A percentile compares a stretch with the other conserved stretches of the same genome.
These are phyloP conservation scores for Penicillium brevicompactum DNA, from an alignment of 2,329 filamentous ascomycete genomes.

Conservation along the genomic window DNA sequence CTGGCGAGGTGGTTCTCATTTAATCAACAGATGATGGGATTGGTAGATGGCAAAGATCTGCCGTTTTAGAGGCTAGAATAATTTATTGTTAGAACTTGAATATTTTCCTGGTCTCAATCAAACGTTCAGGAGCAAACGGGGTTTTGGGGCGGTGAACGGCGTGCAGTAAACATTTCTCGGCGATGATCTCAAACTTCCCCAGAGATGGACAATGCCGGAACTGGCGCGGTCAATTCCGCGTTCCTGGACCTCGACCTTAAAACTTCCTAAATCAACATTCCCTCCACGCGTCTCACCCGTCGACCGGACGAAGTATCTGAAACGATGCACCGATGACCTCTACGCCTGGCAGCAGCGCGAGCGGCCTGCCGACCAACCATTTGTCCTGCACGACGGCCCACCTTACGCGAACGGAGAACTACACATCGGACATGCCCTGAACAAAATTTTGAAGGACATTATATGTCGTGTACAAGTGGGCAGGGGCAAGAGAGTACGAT, in stretches of 20 bases:
- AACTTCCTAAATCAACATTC: constrained; percentile 73
- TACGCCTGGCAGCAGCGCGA: constrained; percentile 78
- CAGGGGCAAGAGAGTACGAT: constrained; percentile 74
- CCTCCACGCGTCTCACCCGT: constrained; percentile 52
- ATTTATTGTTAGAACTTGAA: neutral
- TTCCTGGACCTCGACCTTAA: constrained; percentile 73
- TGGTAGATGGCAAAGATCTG: neutral
- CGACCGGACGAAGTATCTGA: constrained; percentile 62
- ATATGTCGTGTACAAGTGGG: constrained; percentile 80
- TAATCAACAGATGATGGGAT: constrained; percentile 3
- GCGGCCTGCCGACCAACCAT: constrained; percentile 60
- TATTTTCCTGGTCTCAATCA: neutral
- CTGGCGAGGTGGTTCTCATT: constrained; percentile 1
- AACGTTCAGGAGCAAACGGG: no score
- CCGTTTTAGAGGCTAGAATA: neutral
- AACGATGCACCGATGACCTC: constrained; percentile 79
- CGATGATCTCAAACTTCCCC: neutral
- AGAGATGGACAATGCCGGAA: constrained; percentile 39
- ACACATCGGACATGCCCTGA: constrained; percentile 91
- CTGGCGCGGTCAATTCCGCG: constrained; percentile 39
- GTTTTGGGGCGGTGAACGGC: neutral
- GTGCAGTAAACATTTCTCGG: neutral
- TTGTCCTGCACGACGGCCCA: constrained; percentile 90
- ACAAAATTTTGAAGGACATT: constrained; percentile 96
- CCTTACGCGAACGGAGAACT: constrained; percentile 93